phyloP scores from a whole-genome alignment of 176 grass and related monocot species.

The Lolium rigidum region DNA sequence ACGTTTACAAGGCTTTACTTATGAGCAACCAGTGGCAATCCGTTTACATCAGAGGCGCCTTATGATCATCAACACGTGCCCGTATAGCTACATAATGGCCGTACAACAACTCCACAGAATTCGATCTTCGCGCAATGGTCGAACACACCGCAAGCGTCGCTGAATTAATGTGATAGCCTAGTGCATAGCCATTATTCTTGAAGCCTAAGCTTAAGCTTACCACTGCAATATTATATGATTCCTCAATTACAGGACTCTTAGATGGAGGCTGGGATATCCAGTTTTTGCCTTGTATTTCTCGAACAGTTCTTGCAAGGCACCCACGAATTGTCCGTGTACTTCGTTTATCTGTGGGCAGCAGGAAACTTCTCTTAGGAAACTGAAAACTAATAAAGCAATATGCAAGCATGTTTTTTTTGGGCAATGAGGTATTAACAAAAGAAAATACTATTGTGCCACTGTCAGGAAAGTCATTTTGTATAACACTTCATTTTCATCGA shows the following conservation, averaged over 20 bases:
- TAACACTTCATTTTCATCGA: background rate
- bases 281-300: constrained; percentile 75
- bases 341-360: constrained; percentile 69
- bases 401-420: background rate
- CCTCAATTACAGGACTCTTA: constrained; percentile 60
- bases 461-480: background rate
- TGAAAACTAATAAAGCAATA: background rate
- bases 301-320: constrained; percentile 68
- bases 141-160: background rate
- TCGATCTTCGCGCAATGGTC: background rate
- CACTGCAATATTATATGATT: constrained; percentile 41
- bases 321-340: constrained; percentile 69
- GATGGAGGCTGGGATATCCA: constrained; percentile 66
- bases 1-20: constrained; percentile 6
- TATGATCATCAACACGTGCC: constrained; percentile 1
- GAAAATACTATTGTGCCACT: background rate
- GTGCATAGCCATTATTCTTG: constrained; percentile 18
- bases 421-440: background rate
- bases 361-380: constrained; percentile 16
- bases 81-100: background rate
- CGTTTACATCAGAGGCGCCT: background rate
- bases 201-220: constrained; percentile 31
- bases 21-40: background rate
- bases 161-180: background rate
- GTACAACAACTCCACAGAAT: background rate